A percentile compares a stretch with the other conserved stretches of the same genome.
These are phyloP conservation scores for Penicillium salamii DNA, from an alignment of 495 filamentous ascomycete genomes.

Conservation along the genomic window DNA sequence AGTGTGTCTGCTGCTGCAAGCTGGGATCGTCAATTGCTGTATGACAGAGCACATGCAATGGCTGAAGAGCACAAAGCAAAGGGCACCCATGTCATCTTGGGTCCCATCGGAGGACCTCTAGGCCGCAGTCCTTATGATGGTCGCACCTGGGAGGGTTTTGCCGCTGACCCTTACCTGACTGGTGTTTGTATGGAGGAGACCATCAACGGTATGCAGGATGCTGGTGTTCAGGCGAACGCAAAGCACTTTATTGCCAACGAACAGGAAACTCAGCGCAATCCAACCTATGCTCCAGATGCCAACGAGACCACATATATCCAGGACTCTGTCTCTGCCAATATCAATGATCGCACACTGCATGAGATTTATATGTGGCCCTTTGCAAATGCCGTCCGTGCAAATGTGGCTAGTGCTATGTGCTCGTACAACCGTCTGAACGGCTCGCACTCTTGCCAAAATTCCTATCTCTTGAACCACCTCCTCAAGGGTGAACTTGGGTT, in stretches of 20 bases:
- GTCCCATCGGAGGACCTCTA: slow-evolving; percentile 48
- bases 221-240: slow-evolving; percentile 53
- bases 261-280: slow-evolving; percentile 40
- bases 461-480: slow-evolving; percentile 54
- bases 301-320: slow-evolving; percentile 71
- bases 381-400: slow-evolving; percentile 57
- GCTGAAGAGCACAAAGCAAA: slow-evolving; percentile 50
- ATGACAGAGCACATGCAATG: slow-evolving; percentile 63
- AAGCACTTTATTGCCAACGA: slow-evolving; percentile 60
- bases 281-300: slow-evolving; percentile 47
- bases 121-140: slow-evolving; percentile 47
- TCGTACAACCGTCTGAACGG: slow-evolving; percentile 65
- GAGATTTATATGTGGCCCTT: slow-evolving; percentile 79
- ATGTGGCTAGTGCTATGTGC: slow-evolving; percentile 61
- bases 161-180: slow-evolving; percentile 60
- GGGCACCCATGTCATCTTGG: slow-evolving; percentile 51
- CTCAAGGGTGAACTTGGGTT: slow-evolving; percentile 64
- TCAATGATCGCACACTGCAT: slow-evolving; percentile 69
- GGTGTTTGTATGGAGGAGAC: slow-evolving; percentile 52
- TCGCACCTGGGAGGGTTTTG: slow-evolving; percentile 70
- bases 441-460: slow-evolving; percentile 60
- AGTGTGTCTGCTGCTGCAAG: slow-evolving; percentile 61
- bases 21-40: slow-evolving; percentile 61
- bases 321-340: slow-evolving; percentile 49
- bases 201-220: slow-evolving; percentile 51